Evolutionary conservation across 768 basidiomycete species (phyloP), one percentile per base, ranked within the genome.

Genomic region (Boletus pseudo-olivaceus): DNA sequence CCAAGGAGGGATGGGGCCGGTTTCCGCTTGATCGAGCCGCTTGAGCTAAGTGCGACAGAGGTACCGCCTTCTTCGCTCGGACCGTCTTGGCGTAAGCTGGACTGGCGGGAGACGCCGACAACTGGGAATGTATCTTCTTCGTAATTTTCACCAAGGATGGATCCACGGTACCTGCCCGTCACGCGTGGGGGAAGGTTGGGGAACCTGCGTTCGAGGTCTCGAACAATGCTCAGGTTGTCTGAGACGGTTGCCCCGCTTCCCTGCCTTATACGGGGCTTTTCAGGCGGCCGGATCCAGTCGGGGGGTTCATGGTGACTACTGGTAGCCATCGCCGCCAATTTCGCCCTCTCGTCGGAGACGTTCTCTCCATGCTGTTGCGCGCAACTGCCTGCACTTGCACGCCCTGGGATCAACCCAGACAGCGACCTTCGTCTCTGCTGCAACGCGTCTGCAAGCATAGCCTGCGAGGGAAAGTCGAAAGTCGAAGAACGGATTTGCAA

Each of bases 401-500:
- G 32, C 5, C 47, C 49, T 4, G 32, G 53, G 43, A 55, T 50
- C 52, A 56, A 47, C 33, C 51, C 59, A 14, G 58, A 50, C 19
- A 51, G 27, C 17, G 65, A 60, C 32, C 54, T 44, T 30, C 52
- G 62, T 46, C 56, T 54, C 37, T 56, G 64, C 34, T 51, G 62
- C 40, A 39, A 50, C 41, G 27, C 19, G 35, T 60, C 59, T 2
- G 64, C 53, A 49, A 58, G 58, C 19, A 30, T 15, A 42, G 37
- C 61, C 49, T 50, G 62, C 47, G 57, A n/a, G 17, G 80, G 80
- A 19, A 80, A 56, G 43, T 77, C 76, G 35, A 81, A 62, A 9
- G 55, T 57, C 0, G 84, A 85, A 60, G 84, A 81, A 12, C 83
- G 81, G 63, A 85, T 74, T 34, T 78, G 72, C 20, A 85, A 70